Evolutionary conservation across 148 eudicot genomes (phyloP).

Genomic region (Gaultheria prostrata): DNA sequence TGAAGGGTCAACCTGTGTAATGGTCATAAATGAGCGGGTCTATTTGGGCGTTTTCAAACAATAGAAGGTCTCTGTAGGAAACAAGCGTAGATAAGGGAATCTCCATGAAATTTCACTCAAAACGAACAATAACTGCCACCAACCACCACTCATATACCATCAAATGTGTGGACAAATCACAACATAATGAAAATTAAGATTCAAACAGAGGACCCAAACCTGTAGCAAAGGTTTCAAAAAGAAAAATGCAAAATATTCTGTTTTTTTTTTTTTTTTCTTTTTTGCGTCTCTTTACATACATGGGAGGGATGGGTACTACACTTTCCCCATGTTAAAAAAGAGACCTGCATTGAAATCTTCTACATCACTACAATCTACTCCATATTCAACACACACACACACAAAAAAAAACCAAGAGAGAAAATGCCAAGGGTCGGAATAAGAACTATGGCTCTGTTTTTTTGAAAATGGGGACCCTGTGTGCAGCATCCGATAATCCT

Average conservation of each 20-base stretch:
- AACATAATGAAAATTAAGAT: background rate
- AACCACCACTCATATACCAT: too few species aligned
- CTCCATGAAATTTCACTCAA: too few species aligned
- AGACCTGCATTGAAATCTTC: slow-evolving; percentile 18
- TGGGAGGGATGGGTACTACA: background rate
- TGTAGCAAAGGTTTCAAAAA: slow-evolving; percentile 5
- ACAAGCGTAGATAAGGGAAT: too few species aligned
- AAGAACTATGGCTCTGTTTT: background rate
- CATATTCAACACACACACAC: background rate
- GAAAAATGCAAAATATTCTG: background rate
- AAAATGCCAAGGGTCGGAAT: background rate
- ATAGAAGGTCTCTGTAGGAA: too few species aligned
- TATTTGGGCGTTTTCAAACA: too few species aligned
- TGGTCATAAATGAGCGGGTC: too few species aligned
- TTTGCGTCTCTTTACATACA: background rate
- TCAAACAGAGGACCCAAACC: slow-evolving; percentile 9
- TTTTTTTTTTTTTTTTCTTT: too few species aligned
- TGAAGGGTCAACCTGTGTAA: too few species aligned
- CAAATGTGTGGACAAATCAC: background rate
- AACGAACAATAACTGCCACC: too few species aligned
- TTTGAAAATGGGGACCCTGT: too few species aligned
- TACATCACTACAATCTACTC: slow-evolving; percentile 16
- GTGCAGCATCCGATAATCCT: too few species aligned
- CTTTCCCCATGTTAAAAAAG: background rate
- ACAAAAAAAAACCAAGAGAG: background rate